Base-by-base conservation (phyloP, 768 basidiomycete species). In the Suillus clintonianus region DNA sequence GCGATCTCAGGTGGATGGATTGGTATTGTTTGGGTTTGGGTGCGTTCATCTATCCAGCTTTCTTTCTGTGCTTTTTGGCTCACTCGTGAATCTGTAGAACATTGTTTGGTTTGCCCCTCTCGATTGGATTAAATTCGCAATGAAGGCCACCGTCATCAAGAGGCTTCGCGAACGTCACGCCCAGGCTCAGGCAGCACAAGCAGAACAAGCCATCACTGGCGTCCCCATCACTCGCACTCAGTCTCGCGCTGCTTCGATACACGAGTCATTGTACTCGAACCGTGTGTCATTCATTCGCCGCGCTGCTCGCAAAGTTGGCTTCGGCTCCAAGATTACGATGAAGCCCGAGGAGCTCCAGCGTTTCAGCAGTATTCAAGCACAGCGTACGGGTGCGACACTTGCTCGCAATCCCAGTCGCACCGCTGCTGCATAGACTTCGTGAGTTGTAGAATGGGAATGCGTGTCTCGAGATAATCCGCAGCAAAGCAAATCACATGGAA, bases 1-100 rank as follows among this genome's bases (percentile, higher is more conserved):
- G 73, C 80, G 27, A 89, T 98, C 75, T 92, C 91, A 65, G 96
- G 92, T 74, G 92, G 89, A 32, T 98, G 96, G 96, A 93, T 98
- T 68, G 97, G 96, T 80, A 95, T 99, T 68, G 85, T 97, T 64
- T 98, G 96, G 96, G 85, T 96, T 68, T 95, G 94, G 93, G 93
- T 94, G 81, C 47, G 90, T 85, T 6, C 0, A 55, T 47, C 62
- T 34, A 43, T 57, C 11, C 1, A 30, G 8, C 10, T n/a, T 62
- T 13, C 57, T 10, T 48, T 19, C 36, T 27, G 24, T 42, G 32
- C 55, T 36, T 15, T 36, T 15, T 42, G 9, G 11, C 67, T 77
- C 11, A 74, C 64, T 10, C 14, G 17, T 17, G 30, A 1, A 3
- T 15, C 59, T 74, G 32, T 71, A 95, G 95, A 91, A 98, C 81